phyloP scores from a whole-genome alignment of 257 asterid species.

The Nyctanthes arbortristis region DNA sequence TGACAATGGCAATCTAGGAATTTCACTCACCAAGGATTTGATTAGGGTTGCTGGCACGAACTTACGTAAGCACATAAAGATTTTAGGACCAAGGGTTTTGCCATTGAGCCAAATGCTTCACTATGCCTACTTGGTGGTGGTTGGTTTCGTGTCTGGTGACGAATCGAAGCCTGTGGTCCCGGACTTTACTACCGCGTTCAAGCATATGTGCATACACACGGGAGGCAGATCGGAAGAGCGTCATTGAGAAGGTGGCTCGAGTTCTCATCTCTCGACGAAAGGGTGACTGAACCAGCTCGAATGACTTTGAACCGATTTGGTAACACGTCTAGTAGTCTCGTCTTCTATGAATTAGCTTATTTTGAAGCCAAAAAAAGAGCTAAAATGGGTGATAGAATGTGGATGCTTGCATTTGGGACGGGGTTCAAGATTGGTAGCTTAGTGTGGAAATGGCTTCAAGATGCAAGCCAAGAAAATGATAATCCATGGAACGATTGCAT shows the following conservation, averaged over 20 bases:
- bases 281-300: slow-evolving; percentile 60
- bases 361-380: slow-evolving; percentile 62
- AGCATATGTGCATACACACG: slow-evolving; percentile 65
- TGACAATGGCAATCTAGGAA: slow-evolving; percentile 48
- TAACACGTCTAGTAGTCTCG: slow-evolving; percentile 66
- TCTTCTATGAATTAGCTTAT: slow-evolving; percentile 69
- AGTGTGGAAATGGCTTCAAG: slow-evolving; percentile 56
- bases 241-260: slow-evolving; percentile 50
- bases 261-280: slow-evolving; percentile 38
- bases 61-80: slow-evolving; percentile 45
- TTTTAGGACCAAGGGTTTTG: slow-evolving; percentile 52
- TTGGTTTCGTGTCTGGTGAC: slow-evolving; percentile 1
- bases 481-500: slow-evolving; percentile 75
- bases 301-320: slow-evolving; percentile 70
- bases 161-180: slow-evolving; percentile 38
- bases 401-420: slow-evolving; percentile 81
- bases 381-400: slow-evolving; percentile 66
- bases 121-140: slow-evolving; percentile 32
- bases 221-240: slow-evolving; percentile 78
- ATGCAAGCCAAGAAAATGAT: slow-evolving; percentile 49
- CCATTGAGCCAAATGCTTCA: slow-evolving; percentile 50
- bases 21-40: slow-evolving; percentile 57
- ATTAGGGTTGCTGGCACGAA: slow-evolving; percentile 50
- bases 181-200: slow-evolving; percentile 56
- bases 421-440: slow-evolving; percentile 70